Evolutionary conservation across 139 green algal species (phyloP).

Genomic region (Chlamydomonas sp.): DNA sequence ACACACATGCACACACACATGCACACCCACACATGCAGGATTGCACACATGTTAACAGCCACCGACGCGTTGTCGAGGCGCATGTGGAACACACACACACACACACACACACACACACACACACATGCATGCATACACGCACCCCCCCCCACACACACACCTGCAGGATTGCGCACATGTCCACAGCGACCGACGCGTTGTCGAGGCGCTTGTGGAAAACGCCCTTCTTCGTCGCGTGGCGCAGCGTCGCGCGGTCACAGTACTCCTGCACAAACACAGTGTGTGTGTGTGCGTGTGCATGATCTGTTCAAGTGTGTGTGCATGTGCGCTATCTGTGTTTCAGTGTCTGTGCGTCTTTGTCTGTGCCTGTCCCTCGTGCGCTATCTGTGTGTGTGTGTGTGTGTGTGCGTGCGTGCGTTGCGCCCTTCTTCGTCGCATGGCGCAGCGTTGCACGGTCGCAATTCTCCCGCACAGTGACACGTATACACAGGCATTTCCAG

Average conservation of each 20-base stretch:
- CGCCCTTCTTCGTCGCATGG: no score
- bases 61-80: no score
- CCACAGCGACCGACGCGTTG: conserved; percentile 47
- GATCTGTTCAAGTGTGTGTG: no score
- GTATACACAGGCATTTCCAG: no score
- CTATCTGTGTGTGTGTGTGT: no score
- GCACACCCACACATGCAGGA: not conserved
- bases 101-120: conserved; percentile 5
- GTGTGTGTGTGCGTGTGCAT: no score
- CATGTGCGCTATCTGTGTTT: no score
- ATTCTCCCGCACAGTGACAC: no score
- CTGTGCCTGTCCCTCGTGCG: no score
- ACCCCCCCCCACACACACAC: conserved; percentile 11
- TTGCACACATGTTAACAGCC: not conserved
- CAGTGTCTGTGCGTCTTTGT: no score
- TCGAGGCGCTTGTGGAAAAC: conserved; percentile 54
- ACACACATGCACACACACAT: not conserved
- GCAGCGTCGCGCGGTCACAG: conserved; percentile 39
- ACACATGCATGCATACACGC: not conserved
- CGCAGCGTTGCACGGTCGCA: no score
- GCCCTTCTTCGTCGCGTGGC: conserved; percentile 53
- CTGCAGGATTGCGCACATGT: conserved; percentile 51
- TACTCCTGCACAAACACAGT: conserved; percentile 50
- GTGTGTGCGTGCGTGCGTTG: no score
- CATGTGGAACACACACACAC: not conserved